Conservation (phyloP, 768 basidiomycete species). For the Trametes coccinea region DNA sequence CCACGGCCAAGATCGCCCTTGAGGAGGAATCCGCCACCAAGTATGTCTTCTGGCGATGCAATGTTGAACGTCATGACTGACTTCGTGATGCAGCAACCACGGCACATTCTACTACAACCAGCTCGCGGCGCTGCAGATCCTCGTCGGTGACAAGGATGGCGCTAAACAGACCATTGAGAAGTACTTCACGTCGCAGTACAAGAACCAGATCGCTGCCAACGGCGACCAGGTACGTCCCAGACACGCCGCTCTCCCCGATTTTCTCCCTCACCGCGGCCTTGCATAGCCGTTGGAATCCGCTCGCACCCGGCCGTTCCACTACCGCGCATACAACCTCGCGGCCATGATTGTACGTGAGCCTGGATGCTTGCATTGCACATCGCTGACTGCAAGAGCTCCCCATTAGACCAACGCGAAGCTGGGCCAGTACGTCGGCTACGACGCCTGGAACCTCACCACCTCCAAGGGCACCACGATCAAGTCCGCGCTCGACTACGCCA, state of each 20-base stretch:
- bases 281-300: constrained; percentile 57
- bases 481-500: constrained; percentile 57
- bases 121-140: constrained; percentile 53
- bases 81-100: constrained; percentile 51
- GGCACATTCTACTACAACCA: constrained; percentile 66
- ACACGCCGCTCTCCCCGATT: not conserved
- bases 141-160: constrained; percentile 51
- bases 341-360: constrained; percentile 59
- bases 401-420: constrained; percentile 58
- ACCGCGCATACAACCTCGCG: constrained; percentile 65
- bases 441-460: constrained; percentile 53
- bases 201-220: constrained; percentile 51
- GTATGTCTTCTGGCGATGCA: constrained; percentile 34
- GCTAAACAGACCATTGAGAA: constrained; percentile 47
- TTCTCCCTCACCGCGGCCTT: not conserved
- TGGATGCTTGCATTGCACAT: not conserved
- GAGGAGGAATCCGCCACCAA: constrained; percentile 49
- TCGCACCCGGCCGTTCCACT: constrained; percentile 66
- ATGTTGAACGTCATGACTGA: not conserved
- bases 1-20: constrained; percentile 47
- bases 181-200: constrained; percentile 53
- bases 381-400: not conserved
- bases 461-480: constrained; percentile 55
- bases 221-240: constrained; percentile 52
- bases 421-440: constrained; percentile 44